Percentiles rank a stretch among this genome's conserved stretches.
phyloP scores from a whole-genome alignment of 177 flowering plant genomes.

The Telopea speciosissima region DNA sequence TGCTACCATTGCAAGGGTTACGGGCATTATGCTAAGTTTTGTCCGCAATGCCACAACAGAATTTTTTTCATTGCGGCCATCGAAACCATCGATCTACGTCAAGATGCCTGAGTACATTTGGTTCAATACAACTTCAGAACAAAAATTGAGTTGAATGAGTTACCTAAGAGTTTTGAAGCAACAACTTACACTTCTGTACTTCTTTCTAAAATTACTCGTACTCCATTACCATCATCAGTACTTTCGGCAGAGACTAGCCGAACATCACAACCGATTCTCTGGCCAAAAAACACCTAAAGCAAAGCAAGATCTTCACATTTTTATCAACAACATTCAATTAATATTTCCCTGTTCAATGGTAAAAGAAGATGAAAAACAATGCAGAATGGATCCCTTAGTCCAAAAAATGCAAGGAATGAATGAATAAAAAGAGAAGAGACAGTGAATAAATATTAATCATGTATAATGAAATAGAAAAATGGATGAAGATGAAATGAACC shows the following conservation, averaged over 20 bases:
- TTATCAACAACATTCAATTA: background rate
- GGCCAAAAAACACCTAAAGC: slow-evolving; percentile 33
- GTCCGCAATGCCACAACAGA: too few species aligned
- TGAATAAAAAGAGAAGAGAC: too few species aligned
- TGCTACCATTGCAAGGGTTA: too few species aligned
- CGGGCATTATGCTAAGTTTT: too few species aligned
- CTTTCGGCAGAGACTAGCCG: slow-evolving; percentile 28
- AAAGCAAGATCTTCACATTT: slow-evolving; percentile 2
- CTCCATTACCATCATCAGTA: slow-evolving; percentile 27
- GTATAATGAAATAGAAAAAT: too few species aligned
- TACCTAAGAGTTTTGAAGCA: background rate
- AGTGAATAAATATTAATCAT: too few species aligned
- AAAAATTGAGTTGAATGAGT: background rate
- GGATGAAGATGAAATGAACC: too few species aligned
- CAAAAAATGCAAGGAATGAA: background rate
- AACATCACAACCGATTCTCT: slow-evolving; percentile 25
- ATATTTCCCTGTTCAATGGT: background rate
- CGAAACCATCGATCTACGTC: too few species aligned
- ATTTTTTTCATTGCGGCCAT: too few species aligned
- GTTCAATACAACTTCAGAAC: too few species aligned
- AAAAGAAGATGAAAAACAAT: background rate
- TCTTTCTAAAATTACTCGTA: slow-evolving; percentile 23
- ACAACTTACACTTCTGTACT: slow-evolving; percentile 21
- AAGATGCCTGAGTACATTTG: too few species aligned
- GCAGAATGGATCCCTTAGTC: background rate